Evolutionary conservation across 148 eudicot species (phyloP), one percentile per base, ranked within the genome.

Genomic region (Vaccinium vitisidaea): DNA sequence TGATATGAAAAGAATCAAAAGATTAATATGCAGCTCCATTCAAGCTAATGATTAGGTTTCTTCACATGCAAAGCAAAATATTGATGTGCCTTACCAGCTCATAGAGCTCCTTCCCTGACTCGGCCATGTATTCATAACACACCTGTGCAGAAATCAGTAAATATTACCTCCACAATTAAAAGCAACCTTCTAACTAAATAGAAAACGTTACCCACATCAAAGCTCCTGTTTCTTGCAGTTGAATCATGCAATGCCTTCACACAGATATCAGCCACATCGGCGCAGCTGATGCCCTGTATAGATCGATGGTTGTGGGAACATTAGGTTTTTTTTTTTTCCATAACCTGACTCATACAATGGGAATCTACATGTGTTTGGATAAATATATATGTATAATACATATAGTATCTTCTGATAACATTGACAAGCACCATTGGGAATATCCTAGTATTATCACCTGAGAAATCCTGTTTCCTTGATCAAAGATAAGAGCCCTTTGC

Each of bases 191-290:
- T 21, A 86, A 50, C 50, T 5, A 5, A 48, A 81, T 16, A 69
- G 6, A 81, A 43, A 46, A 25, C 19, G 78, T 56, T 55, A 87
- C 97, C 49, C 85, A 97, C 99, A 89, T 97, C 99, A 85, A 97
- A 97, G 88, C 99, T 97, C 91, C 94, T 97, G 84, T 97, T 97
- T 85, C 99, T 87, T 75, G 99, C 99, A 70, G 98, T 94, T 49
- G 98, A 92, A 88, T 97, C 99, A 86, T 97, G 99, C 90, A 97
- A 84, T 53, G 99, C 96, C 88, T 97, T 97, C 54, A 97, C 99
- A 75, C 99, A 97, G 81, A 97, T 97, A 83, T 97, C 99, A 46
- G 99, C 99, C 83, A 97, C 99, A 89, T 97, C 99, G 65, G 99
- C 99, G 86, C 99, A 97, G 85, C 99, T 97, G 88, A 97, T 97